These are phyloP conservation scores for Barbatosphaeria neglecta DNA, from an alignment of 495 filamentous ascomycete species.

Conservation along the genomic window DNA sequence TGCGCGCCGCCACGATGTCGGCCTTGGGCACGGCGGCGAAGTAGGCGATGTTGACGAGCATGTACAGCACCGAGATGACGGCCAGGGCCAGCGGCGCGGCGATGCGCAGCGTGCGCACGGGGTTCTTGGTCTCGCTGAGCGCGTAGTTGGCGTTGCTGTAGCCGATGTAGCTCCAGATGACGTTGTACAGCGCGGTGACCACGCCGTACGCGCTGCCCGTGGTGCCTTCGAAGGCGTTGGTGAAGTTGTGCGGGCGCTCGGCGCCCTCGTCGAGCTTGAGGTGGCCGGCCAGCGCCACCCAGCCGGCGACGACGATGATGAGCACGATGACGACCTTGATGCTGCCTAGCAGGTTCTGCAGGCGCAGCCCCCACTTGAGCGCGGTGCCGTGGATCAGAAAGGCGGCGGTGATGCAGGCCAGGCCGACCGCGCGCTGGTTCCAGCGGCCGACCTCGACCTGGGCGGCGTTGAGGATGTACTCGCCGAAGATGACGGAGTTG, in stretches of 20 bases:
- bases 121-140: conserved; percentile 51
- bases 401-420: conserved; percentile 53
- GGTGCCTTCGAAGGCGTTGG: conserved; percentile 51
- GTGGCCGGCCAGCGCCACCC: conserved; percentile 48
- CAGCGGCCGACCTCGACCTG: conserved; percentile 48
- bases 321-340: conserved; percentile 58
- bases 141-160: conserved; percentile 54
- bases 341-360: conserved; percentile 53
- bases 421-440: conserved; percentile 54
- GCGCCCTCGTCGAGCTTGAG: conserved; percentile 30
- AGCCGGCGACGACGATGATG: conserved; percentile 54
- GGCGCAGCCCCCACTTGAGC: conserved; percentile 56
- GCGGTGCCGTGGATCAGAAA: conserved; percentile 49
- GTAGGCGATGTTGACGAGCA: conserved; percentile 62
- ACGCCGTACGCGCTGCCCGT: conserved; percentile 47
- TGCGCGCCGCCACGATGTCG: conserved; percentile 47
- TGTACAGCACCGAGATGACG: conserved; percentile 51
- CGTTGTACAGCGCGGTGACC: conserved; percentile 52
- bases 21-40: conserved; percentile 56
- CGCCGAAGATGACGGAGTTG: conserved; percentile 59
- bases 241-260: conserved; percentile 49
- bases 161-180: conserved; percentile 58
- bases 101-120: conserved; percentile 48
- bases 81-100: conserved; percentile 52
- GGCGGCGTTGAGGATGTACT: conserved; percentile 57